These are phyloP conservation scores for Protomyces gravidus DNA, from an alignment of 1,139 yeast species.

Conservation along the genomic window DNA sequence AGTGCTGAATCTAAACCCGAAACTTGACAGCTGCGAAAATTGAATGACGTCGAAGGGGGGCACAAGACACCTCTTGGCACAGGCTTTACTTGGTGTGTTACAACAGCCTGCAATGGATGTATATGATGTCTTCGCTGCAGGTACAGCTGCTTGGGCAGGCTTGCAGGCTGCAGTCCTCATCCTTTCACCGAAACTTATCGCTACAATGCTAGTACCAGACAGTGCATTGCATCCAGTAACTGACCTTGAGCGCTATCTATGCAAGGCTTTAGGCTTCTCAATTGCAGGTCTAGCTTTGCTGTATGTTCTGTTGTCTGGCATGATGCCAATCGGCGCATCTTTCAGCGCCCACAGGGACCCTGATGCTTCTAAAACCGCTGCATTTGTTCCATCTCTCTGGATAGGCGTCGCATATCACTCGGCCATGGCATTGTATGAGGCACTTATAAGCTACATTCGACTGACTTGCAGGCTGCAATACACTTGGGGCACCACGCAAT, in stretches of 20 bases:
- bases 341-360: slow-evolving; percentile 6
- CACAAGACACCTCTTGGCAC: not conserved
- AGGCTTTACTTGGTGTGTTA: too few species aligned
- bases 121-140: slow-evolving; percentile 15
- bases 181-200: slow-evolving; percentile 14
- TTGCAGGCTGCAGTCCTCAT: slow-evolving; percentile 13
- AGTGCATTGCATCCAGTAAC: slow-evolving; percentile 5
- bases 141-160: slow-evolving; percentile 20
- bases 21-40: not conserved
- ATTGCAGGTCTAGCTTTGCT: slow-evolving; percentile 2
- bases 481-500: slow-evolving; percentile 1
- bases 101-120: slow-evolving; percentile 8
- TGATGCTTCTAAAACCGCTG: not conserved
- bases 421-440: slow-evolving; percentile 3
- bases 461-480: slow-evolving; percentile 4
- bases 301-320: slow-evolving; percentile 13
- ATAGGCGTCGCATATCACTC: slow-evolving; percentile 17
- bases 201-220: slow-evolving; percentile 6
- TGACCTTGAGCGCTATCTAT: slow-evolving; percentile 18
- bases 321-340: slow-evolving; percentile 15
- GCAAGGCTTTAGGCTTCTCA: slow-evolving; percentile 16
- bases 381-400: slow-evolving; percentile 19
- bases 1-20: not conserved
- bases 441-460: not conserved
- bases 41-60: not conserved